Percentiles rank a stretch among this genome's conserved stretches.
Evolutionary conservation across 2,329 filamentous ascomycete species (phyloP).

Genomic region (Neopestalotiopsis clavispora): DNA sequence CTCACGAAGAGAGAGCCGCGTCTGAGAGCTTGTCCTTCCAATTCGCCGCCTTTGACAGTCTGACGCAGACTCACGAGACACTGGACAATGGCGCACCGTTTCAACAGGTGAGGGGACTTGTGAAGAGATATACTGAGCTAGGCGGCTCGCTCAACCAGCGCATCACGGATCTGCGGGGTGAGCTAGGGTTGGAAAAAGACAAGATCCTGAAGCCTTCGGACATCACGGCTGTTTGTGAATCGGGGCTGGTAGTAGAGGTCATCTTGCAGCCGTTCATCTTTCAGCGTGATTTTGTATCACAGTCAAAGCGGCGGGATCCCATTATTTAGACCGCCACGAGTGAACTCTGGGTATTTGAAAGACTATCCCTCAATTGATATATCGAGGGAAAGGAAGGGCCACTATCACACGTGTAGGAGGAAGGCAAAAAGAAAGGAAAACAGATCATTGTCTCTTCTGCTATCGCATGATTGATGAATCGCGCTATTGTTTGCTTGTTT

Average conservation of each 20-base stretch:
- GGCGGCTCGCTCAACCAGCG: neutral
- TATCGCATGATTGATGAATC: too few species aligned
- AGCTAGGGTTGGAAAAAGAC: neutral
- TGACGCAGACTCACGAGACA: neutral
- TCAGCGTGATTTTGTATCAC: neutral
- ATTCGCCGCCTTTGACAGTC: neutral
- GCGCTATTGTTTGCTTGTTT: too few species aligned
- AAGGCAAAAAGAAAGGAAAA: too few species aligned
- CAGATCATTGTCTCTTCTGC: too few species aligned
- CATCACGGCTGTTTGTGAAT: neutral
- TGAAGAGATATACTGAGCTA: neutral
- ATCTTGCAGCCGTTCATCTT: neutral
- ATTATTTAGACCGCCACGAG: neutral
- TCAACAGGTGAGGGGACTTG: neutral
- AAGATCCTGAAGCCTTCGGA: neutral
- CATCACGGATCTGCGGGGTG: neutral
- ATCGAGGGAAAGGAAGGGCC: too few species aligned
- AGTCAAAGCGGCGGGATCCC: neutral
- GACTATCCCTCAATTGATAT: too few species aligned
- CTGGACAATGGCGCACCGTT: neutral
- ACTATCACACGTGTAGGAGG: too few species aligned
- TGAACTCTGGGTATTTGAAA: too few species aligned
- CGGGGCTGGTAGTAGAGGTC: neutral
- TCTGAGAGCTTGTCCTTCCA: neutral
- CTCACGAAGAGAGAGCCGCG: neutral